Conservation (phyloP, 2,329 filamentous ascomycete genomes). For the Elsinoe necatrix region DNA sequence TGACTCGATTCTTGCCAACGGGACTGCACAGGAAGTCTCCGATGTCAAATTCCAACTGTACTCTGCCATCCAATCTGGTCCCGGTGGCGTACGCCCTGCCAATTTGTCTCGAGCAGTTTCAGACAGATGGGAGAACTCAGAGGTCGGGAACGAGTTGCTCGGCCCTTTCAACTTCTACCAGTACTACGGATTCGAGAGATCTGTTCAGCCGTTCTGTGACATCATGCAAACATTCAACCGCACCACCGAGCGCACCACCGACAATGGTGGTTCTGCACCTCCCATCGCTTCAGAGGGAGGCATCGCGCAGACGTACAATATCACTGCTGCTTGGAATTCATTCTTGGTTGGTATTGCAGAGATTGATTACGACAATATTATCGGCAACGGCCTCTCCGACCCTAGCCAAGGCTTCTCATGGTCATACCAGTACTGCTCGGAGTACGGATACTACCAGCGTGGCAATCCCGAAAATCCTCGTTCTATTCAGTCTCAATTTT, state of each 20-base stretch:
- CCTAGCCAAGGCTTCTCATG: slow-evolving; percentile 19
- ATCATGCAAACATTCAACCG: slow-evolving; percentile 21
- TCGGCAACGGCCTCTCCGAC: slow-evolving; percentile 12
- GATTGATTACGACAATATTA: slow-evolving; percentile 19
- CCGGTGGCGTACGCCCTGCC: slow-evolving; percentile 15
- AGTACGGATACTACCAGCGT: slow-evolving; percentile 20
- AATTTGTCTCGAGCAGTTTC: slow-evolving; percentile 14
- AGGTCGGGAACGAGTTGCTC: slow-evolving; percentile 16
- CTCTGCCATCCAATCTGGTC: slow-evolving; percentile 16
- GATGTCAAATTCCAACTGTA: slow-evolving; percentile 19
- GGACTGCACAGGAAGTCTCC: slow-evolving; percentile 17
- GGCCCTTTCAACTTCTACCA: slow-evolving; percentile 19
- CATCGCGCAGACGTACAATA: slow-evolving; percentile 19
- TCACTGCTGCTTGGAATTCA: slow-evolving; percentile 16
- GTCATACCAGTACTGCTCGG: slow-evolving; percentile 21
- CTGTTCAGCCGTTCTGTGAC: slow-evolving; percentile 20
- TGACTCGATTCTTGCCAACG: slow-evolving; percentile 19
- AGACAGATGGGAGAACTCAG: slow-evolving; percentile 15
- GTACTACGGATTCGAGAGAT: slow-evolving; percentile 19
- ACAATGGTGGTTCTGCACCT: slow-evolving; percentile 18
- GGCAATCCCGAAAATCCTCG: slow-evolving; percentile 20
- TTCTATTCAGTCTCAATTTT: slow-evolving; percentile 19
- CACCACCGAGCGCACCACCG: slow-evolving; percentile 15
- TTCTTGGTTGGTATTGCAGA: slow-evolving; percentile 19
- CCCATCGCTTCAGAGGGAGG: slow-evolving; percentile 20